phyloP scores from a whole-genome alignment of 2,329 filamentous ascomycete species.

The Penicillium brevicompactum region DNA sequence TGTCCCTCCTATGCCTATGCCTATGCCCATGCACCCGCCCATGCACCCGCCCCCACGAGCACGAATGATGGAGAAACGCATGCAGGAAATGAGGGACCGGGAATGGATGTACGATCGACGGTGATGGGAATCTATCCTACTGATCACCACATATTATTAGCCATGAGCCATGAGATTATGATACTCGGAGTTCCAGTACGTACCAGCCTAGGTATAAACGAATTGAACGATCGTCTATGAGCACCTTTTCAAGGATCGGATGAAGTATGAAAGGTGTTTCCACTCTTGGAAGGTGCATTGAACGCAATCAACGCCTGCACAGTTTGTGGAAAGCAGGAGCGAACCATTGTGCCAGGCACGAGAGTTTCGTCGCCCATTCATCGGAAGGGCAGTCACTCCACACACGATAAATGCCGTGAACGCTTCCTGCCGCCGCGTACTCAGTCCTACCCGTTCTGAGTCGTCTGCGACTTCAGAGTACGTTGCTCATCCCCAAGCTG shows the following conservation, averaged over 20 bases:
- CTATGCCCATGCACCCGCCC: neutral
- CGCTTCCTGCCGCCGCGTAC: too few species aligned
- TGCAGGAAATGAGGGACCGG: conserved; percentile 30
- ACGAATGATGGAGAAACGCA: conserved; percentile 20
- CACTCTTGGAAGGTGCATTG: neutral
- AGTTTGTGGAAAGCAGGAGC: too few species aligned
- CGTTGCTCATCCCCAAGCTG: too few species aligned
- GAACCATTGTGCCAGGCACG: too few species aligned
- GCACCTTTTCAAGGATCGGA: neutral
- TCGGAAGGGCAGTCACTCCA: too few species aligned
- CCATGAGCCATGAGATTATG: neutral
- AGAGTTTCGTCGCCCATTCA: too few species aligned
- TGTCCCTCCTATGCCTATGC: neutral
- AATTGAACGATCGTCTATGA: too few species aligned
- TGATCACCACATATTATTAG: neutral
- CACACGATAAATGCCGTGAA: too few species aligned
- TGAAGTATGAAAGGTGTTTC: too few species aligned
- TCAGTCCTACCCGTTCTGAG: too few species aligned
- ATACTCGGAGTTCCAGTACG: neutral
- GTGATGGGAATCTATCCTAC: conserved; percentile 3
- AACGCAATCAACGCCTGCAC: neutral
- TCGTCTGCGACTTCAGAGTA: too few species aligned
- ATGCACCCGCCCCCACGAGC: conserved; percentile 25
- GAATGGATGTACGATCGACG: conserved; percentile 27
- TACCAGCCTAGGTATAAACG: too few species aligned